These are phyloP conservation scores for Lumnitzera racemosa DNA, from an alignment of 345 rosid genomes.

Conservation along the genomic window DNA sequence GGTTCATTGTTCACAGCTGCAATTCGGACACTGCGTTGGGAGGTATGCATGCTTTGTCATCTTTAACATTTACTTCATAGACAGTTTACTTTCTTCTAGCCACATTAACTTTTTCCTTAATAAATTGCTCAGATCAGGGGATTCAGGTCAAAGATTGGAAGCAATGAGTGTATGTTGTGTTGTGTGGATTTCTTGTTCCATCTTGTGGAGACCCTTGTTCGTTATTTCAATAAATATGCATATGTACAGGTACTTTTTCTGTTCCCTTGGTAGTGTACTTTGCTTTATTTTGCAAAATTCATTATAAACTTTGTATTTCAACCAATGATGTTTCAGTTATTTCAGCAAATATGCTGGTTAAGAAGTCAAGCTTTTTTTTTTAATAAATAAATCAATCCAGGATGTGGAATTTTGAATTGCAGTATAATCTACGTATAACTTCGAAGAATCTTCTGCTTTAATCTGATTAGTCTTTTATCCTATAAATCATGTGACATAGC, in stretches of 20 bases:
- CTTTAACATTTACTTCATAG: neutral
- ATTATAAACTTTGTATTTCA: too few species aligned
- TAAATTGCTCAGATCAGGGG: slow-evolving; percentile 70
- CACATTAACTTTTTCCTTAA: neutral
- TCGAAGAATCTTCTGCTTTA: too few species aligned
- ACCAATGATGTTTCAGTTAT: too few species aligned
- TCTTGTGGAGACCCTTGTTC: slow-evolving; percentile 95
- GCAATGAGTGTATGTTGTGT: slow-evolving; percentile 92
- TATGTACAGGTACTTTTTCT: slow-evolving; percentile 69
- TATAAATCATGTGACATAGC: too few species aligned
- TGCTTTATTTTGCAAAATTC: too few species aligned
- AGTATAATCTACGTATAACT: too few species aligned
- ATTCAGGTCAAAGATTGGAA: slow-evolving; percentile 86
- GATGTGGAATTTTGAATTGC: too few species aligned
- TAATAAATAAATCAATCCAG: too few species aligned
- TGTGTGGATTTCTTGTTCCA: slow-evolving; percentile 87
- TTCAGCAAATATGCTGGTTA: too few species aligned
- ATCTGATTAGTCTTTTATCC: too few species aligned
- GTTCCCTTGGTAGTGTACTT: neutral
- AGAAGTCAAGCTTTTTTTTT: too few species aligned
- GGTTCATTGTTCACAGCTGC: slow-evolving; percentile 98
- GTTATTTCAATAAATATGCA: slow-evolving; percentile 94
- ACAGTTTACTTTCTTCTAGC: neutral
- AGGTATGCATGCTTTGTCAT: slow-evolving; percentile 33
- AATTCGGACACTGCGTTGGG: slow-evolving; percentile 91